Conservation (phyloP, 495 filamentous ascomycete species). For the Aspergillus cristatus region DNA sequence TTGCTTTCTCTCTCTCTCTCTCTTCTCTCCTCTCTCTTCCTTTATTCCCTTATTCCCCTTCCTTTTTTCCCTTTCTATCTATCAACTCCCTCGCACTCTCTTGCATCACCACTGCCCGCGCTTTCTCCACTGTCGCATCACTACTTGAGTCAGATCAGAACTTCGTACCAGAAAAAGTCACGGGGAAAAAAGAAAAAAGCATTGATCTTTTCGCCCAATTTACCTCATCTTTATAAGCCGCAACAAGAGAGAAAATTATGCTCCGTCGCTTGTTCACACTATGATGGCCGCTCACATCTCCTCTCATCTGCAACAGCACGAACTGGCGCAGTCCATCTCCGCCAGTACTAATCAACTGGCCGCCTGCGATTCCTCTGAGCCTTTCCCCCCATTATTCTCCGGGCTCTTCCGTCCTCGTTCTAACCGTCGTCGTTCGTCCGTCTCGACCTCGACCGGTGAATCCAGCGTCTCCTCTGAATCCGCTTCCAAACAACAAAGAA, state of each 20-base stretch:
- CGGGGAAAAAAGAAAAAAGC: too few species aligned
- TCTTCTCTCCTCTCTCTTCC: constrained; percentile 1
- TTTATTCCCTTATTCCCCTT: constrained; percentile 1
- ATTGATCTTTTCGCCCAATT: too few species aligned
- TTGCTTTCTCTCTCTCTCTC: constrained; percentile 1
- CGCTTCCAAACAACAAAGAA: neutral
- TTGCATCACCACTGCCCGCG: neutral
- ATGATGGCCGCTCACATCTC: constrained; percentile 29
- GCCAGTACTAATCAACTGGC: constrained; percentile 12
- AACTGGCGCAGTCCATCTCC: constrained; percentile 18
- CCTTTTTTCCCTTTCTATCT: neutral
- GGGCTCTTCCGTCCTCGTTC: constrained; percentile 19
- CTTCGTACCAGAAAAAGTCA: too few species aligned
- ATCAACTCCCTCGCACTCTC: neutral
- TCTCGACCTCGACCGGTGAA: constrained; percentile 2
- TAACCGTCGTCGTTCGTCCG: constrained; percentile 13
- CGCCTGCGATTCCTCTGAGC: constrained; percentile 10
- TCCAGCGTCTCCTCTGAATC: too few species aligned
- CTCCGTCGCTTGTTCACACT: constrained; percentile 7
- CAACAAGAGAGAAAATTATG: constrained; percentile 15
- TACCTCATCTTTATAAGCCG: too few species aligned
- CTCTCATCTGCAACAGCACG: constrained; percentile 17
- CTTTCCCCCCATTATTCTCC: constrained; percentile 15
- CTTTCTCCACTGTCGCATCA: too few species aligned
- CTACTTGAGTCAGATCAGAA: too few species aligned